Base-by-base conservation (phyloP, 2,329 filamentous ascomycete species). In the Anthostomella pinea region DNA sequence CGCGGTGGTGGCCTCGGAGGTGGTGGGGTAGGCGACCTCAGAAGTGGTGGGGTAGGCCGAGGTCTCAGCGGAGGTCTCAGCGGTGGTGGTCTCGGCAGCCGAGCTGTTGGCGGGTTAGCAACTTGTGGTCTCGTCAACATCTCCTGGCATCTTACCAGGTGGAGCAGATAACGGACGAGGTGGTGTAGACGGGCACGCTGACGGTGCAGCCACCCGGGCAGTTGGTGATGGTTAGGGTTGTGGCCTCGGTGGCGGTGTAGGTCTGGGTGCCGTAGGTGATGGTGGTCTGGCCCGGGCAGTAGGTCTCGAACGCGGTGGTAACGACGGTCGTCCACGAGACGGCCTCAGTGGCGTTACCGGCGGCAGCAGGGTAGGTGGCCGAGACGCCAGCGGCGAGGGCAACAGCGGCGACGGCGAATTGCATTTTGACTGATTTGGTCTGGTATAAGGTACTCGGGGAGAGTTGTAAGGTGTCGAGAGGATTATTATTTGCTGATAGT, bases 271-370 rank as follows among this genome's bases (percentile, higher is more conserved):
- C 75, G 68, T 83, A 71, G 57, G 74, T 76, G 64, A 87, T 65
- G 53, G 69, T 64, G 53, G 83, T 87, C 49, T 83, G 63, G 51
- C 59, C 70, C 15, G 84, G 82, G 79, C 85, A 88, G 78, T 73
- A 86, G 59, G 83, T 88, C 66, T 75, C 80, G 70, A 77, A 77
- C 40, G 69, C 65, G 40, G 78, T 80, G 48, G 87, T 75, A 49
- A 94, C 68, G 72, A 83, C 77, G 52, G 81, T 87, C 66, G 72
- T 73, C 65, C 76, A 77, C n/a, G n/a, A n/a, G n/a, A n/a, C n/a
- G n/a, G n/a, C n/a, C n/a, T n/a, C n/a, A 60, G 67, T 70, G 51
- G 69, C 68, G 63, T 74, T 73, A 56, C 58, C 57, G 46, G 43
- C 40, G 33, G 39, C 45, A 32, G 41, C 39, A 32, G 44, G 39